These are phyloP conservation scores for Cucumis cinereus DNA, from an alignment of 306 rosid species.

Conservation along the genomic window DNA sequence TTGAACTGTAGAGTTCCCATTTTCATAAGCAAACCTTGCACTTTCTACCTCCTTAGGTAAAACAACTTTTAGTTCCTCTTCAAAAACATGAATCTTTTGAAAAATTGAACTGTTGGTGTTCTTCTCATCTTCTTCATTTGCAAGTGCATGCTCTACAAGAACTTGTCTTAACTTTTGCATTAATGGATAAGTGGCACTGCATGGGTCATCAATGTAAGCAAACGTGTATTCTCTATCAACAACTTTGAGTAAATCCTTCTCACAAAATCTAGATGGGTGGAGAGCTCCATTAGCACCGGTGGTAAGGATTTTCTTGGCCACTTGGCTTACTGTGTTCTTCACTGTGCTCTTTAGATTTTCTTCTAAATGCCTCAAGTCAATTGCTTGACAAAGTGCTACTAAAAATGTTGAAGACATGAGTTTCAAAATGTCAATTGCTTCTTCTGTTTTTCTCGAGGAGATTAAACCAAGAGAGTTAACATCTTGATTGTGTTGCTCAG, in stretches of 20 bases:
- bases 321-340: not conserved
- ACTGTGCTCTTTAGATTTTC: not conserved
- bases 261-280: conserved; percentile 69
- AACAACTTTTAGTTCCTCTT: not conserved
- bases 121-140: conserved; percentile 45
- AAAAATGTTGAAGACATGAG: conserved; percentile 74
- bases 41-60: not conserved
- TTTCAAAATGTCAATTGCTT: conserved; percentile 59
- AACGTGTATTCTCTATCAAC: conserved; percentile 16
- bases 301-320: conserved; percentile 55
- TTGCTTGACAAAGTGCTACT: conserved; percentile 35
- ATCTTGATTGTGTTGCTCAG: conserved; percentile 87
- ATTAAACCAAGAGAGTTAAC: conserved; percentile 81
- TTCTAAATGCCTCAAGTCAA: not conserved
- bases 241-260: conserved; percentile 62
- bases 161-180: conserved; percentile 47
- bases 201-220: not conserved
- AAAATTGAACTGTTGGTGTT: conserved; percentile 57
- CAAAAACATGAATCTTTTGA: conserved; percentile 19
- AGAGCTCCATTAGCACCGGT: conserved; percentile 63
- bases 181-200: not conserved
- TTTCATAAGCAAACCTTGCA: not conserved
- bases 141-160: conserved; percentile 62
- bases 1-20: not conserved
- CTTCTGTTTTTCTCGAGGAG: conserved; percentile 64